phyloP scores from a whole-genome alignment of 257 asterid species.

The Coffea eugenioides region DNA sequence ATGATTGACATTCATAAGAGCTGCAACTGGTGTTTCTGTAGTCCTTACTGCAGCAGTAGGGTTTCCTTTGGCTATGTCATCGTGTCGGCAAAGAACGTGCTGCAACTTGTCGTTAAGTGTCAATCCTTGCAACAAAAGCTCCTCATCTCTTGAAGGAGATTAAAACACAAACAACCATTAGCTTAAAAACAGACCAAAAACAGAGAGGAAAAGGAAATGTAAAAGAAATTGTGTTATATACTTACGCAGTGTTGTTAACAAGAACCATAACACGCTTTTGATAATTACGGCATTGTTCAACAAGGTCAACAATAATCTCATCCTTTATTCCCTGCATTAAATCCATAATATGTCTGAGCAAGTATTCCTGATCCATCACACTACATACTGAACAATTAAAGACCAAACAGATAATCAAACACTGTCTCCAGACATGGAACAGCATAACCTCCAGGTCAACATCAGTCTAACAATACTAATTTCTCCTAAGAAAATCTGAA shows the following conservation, averaged over 20 bases:
- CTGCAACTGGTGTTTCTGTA: slow-evolving; percentile 52
- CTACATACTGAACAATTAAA: not conserved
- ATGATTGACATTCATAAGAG: slow-evolving; percentile 78
- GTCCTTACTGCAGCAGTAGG: slow-evolving; percentile 36
- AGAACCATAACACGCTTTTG: slow-evolving; percentile 91
- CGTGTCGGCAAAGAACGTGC: slow-evolving; percentile 70
- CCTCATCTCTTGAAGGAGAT: slow-evolving; percentile 65
- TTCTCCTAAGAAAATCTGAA: not conserved
- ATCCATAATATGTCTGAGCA: not conserved
- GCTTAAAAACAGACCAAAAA: not conserved
- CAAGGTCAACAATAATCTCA: slow-evolving; percentile 87
- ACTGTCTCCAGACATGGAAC: not conserved
- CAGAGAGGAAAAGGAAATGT: slow-evolving; percentile 9
- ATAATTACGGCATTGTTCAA: slow-evolving; percentile 86
- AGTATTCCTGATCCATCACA: not conserved
- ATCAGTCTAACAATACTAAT: not conserved
- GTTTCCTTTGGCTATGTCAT: slow-evolving; percentile 61
- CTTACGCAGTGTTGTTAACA: slow-evolving; percentile 85
- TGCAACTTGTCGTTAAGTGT: slow-evolving; percentile 75
- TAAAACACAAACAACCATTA: slow-evolving; percentile 8
- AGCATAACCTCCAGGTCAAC: not conserved
- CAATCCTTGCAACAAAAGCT: slow-evolving; percentile 75
- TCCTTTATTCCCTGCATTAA: slow-evolving; percentile 65
- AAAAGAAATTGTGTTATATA: not conserved
- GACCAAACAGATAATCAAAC: not conserved